These are phyloP conservation scores for Extremus antarcticus DNA, from an alignment of 495 filamentous ascomycete genomes.

Conservation along the genomic window DNA sequence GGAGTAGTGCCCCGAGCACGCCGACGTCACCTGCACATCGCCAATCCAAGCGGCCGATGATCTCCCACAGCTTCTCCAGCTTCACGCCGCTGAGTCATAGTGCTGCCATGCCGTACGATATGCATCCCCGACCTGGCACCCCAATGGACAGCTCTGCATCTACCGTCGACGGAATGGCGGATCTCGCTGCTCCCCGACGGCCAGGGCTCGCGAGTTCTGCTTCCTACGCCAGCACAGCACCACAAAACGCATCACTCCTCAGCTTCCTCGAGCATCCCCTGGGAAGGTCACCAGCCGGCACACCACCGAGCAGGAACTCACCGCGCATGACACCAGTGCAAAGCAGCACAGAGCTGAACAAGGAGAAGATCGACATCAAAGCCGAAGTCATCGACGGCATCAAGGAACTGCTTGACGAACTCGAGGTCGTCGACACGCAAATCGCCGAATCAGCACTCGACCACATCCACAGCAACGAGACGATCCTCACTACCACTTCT, in stretches of 20 bases:
- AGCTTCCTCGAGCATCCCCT: slow-evolving; percentile 59
- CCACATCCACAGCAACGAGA: slow-evolving; percentile 82
- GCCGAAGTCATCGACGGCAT: slow-evolving; percentile 86
- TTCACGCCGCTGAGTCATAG: slow-evolving; percentile 35
- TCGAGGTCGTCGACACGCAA: slow-evolving; percentile 78
- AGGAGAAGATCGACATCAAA: slow-evolving; percentile 46
- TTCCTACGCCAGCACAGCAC: slow-evolving; percentile 40
- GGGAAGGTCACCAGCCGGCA: slow-evolving; percentile 23
- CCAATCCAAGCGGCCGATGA: slow-evolving; percentile 27
- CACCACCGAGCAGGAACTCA: slow-evolving; percentile 26
- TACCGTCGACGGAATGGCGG: slow-evolving; percentile 9
- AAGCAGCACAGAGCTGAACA: slow-evolving; percentile 1
- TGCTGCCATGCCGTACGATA: slow-evolving; percentile 24
- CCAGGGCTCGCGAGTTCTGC: slow-evolving; percentile 44
- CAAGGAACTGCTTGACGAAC: slow-evolving; percentile 82
- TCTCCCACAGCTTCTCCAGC: slow-evolving; percentile 31
- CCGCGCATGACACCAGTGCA: slow-evolving; percentile 6
- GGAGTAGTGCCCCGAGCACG: slow-evolving; percentile 21
- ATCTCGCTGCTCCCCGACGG: slow-evolving; percentile 31
- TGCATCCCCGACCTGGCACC: neutral
- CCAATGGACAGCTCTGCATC: neutral
- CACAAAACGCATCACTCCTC: slow-evolving; percentile 60
- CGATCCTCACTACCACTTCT: slow-evolving; percentile 73
- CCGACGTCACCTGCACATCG: neutral
- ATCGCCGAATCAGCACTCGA: slow-evolving; percentile 77